Evolutionary conservation across 352 stramenopile species (phyloP).

Genomic region (Phytopythium cucurbitacearum): DNA sequence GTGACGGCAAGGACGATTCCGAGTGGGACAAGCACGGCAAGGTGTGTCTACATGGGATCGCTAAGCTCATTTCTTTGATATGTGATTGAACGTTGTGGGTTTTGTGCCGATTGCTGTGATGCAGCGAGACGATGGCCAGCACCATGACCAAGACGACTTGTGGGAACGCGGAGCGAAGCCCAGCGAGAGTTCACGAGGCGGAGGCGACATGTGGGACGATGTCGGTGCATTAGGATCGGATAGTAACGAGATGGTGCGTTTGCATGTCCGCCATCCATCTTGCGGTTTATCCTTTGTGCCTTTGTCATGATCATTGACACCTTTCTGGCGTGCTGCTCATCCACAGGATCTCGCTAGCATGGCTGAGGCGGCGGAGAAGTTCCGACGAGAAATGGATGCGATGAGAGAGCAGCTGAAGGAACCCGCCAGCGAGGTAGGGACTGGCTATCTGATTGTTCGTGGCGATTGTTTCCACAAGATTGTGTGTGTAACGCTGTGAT

Average conservation of each 20-base stretch:
- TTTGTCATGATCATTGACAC: not conserved
- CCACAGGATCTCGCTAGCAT: conserved; percentile 75
- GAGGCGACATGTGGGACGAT: conserved; percentile 78
- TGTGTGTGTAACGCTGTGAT: not conserved
- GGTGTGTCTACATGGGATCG: conserved; percentile 8
- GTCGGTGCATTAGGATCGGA: conserved; percentile 42
- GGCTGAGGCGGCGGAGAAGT: conserved; percentile 73
- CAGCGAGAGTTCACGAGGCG: conserved; percentile 22
- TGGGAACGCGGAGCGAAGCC: conserved; percentile 57
- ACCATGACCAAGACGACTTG: conserved; percentile 37
- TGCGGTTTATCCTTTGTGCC: conserved; percentile 1
- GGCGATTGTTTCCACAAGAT: too few species aligned
- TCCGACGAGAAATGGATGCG: conserved; percentile 83
- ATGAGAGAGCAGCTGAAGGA: conserved; percentile 57
- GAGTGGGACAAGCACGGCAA: conserved; percentile 40
- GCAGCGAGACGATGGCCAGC: conserved; percentile 22
- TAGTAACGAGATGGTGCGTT: conserved; percentile 58
- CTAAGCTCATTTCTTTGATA: not conserved
- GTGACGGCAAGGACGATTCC: conserved; percentile 39
- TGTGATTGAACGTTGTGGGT: not conserved
- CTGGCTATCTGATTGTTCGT: too few species aligned
- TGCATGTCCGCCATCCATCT: not conserved
- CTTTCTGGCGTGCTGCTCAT: conserved; percentile 4
- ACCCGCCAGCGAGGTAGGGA: conserved; percentile 11
- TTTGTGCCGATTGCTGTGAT: not conserved